Percentiles rank a stretch among this genome's conserved stretches.
These are phyloP conservation scores for Flammula alnicola DNA, from an alignment of 1,284 basidiomycete genomes.

Conservation along the genomic window DNA sequence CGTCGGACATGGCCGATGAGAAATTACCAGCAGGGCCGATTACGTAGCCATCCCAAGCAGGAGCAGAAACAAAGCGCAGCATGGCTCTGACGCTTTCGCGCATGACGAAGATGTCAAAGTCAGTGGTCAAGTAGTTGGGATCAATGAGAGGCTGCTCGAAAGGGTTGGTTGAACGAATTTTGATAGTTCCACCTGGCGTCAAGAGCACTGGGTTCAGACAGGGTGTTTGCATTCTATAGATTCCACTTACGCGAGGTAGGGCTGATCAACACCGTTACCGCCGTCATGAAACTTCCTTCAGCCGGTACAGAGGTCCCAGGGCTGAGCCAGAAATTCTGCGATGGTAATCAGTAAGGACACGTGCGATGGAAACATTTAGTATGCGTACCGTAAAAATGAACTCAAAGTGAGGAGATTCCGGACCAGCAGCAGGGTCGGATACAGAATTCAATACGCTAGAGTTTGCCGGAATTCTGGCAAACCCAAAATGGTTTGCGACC, in stretches of 20 bases:
- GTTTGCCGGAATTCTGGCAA: slow-evolving; percentile 34
- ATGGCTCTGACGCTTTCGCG: slow-evolving; percentile 27
- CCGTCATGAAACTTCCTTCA: slow-evolving; percentile 30
- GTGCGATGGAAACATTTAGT: neutral
- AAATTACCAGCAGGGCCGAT: slow-evolving; percentile 33
- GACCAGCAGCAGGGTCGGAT: slow-evolving; percentile 42
- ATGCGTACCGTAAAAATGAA: slow-evolving; percentile 31
- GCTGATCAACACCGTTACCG: slow-evolving; percentile 32
- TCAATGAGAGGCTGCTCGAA: slow-evolving; percentile 42
- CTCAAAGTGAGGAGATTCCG: slow-evolving; percentile 35
- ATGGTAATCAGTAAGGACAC: neutral
- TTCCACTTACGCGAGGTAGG: slow-evolving; percentile 42
- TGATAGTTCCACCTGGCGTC: slow-evolving; percentile 34
- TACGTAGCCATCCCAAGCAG: slow-evolving; percentile 35
- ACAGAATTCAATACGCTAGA: slow-evolving; percentile 32
- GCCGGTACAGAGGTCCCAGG: slow-evolving; percentile 4
- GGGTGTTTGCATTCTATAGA: too few relatives aligned
- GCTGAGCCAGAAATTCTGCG: slow-evolving; percentile 11
- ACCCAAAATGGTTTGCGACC: slow-evolving; percentile 26
- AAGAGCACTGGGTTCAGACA: too few relatives aligned
- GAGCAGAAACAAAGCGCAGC: slow-evolving; percentile 28
- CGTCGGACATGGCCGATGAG: slow-evolving; percentile 36
- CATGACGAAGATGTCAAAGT: slow-evolving; percentile 32
- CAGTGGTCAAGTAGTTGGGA: slow-evolving; percentile 34
- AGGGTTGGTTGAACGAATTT: slow-evolving; percentile 33